Percentiles rank a stretch among this genome's conserved stretches.
Evolutionary conservation across 257 asterid species (phyloP).

Genomic region (Przewalskia tangutica): DNA sequence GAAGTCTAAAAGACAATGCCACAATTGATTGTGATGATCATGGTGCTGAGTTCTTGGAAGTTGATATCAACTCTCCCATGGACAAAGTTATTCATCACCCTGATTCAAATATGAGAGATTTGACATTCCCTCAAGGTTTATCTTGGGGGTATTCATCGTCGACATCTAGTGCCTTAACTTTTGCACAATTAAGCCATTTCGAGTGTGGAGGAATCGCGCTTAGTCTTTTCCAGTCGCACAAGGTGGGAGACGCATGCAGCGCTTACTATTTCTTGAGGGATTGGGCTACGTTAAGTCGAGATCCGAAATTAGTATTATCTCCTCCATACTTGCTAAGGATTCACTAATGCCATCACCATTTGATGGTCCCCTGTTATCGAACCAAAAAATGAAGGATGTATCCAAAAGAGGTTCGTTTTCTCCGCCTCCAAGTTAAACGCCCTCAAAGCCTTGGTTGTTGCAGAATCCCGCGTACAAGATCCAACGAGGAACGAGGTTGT

Average conservation of each 20-base stretch:
- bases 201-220: slow-evolving; percentile 1
- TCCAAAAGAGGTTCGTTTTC: not conserved
- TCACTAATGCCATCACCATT: not conserved
- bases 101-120: not conserved
- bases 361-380: not conserved
- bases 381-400: not conserved
- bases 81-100: not conserved
- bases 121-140: not conserved
- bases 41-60: not conserved
- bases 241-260: not conserved
- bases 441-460: not conserved
- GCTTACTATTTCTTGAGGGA: not conserved
- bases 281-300: slow-evolving; percentile 5
- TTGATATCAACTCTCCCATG: not conserved
- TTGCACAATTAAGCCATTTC: not conserved
- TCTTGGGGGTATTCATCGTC: too few species aligned
- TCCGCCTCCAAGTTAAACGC: not conserved
- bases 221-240: not conserved
- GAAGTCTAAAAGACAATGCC: not conserved
- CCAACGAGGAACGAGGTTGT: not conserved
- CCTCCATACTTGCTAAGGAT: not conserved
- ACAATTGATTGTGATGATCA: slow-evolving; percentile 3
- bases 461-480: not conserved
- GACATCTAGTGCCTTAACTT: not conserved
- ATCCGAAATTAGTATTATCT: rapidly evolving